Base-by-base conservation (phyloP, 352 stramenopile species). In the Phytophthora agathidicida region DNA sequence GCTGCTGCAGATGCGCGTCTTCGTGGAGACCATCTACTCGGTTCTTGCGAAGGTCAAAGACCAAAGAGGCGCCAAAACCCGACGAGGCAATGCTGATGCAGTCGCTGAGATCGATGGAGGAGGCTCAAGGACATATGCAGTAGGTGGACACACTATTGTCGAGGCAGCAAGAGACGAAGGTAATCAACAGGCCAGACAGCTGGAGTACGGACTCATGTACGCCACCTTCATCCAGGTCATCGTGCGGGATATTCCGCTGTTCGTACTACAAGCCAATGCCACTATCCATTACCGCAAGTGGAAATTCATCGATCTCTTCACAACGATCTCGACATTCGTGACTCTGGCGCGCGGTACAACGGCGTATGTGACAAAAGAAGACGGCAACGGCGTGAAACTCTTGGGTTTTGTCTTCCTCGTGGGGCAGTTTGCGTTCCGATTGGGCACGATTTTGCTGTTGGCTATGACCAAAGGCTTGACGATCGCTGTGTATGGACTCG, bases 281-380 rank as follows among this genome's bases (percentile, higher is more conserved):
- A 91, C 79, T 7, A 89, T 91, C 50, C 79, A 91, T 65, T 91
- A 91, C 62, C 81, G 79, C 68, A 91, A 89, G 73, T 89, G 78
- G 79, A 65, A 84, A 33, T 49, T 83, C 27, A 63, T 87, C 20
- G 81, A 91, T 41, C 55, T 91, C 1, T 85, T 79, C 56, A 77
- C 81, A 0, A 79, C 89, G 13, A 42, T 60, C 19, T 82, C 80
- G 0, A 87, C 79, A 2, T 72, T 73, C 9, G 14, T 88, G 32
- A 83, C 77, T 16, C 63, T 91, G 1, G 36, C 83, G 20, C 68
- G 73, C 31, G 81, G 72, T 8, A 72, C 80, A 23, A 50, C 65
- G 0, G 48, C 36, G 19, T 89, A 81, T 43, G 57, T 86, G 11
- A 75, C 56, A 38, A 84, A 84, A 62, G 59, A 77, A 43, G 75